phyloP scores from a whole-genome alignment of 2,329 filamentous ascomycete species.

The Pseudogymnoascus sp. region DNA sequence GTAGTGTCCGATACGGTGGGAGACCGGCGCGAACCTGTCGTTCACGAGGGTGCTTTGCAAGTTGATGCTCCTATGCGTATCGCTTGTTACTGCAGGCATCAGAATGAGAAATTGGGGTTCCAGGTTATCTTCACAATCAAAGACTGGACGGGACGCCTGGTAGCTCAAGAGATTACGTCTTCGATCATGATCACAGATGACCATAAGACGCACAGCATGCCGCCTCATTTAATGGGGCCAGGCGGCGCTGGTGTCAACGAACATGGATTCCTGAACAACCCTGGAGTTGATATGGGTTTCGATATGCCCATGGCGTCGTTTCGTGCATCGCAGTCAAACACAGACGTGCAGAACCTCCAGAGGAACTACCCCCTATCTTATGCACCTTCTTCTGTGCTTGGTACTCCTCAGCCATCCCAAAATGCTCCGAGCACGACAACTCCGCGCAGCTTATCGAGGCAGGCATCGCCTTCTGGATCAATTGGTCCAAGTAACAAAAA shows the following conservation, averaged over 20 bases:
- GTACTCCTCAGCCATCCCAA: slow-evolving; percentile 24
- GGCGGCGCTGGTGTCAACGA: slow-evolving; percentile 13
- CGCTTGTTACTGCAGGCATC: slow-evolving; percentile 92
- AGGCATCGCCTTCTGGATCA: slow-evolving; percentile 60
- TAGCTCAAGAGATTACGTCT: slow-evolving; percentile 77
- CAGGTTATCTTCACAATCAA: slow-evolving; percentile 91
- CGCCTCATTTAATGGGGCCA: slow-evolving; percentile 26
- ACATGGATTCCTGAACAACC: slow-evolving; percentile 30
- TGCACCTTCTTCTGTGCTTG: slow-evolving; percentile 19
- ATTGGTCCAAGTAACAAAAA: slow-evolving; percentile 66
- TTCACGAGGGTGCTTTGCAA: slow-evolving; percentile 56
- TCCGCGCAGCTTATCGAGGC: slow-evolving; percentile 59
- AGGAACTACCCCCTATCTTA: slow-evolving; percentile 34
- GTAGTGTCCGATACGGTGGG: slow-evolving; percentile 37
- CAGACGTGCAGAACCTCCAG: slow-evolving; percentile 53
- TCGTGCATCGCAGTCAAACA: slow-evolving; percentile 50
- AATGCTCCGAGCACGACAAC: slow-evolving; percentile 39
- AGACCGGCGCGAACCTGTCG: slow-evolving; percentile 37
- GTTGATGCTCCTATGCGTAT: slow-evolving; percentile 90
- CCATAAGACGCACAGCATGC: slow-evolving; percentile 70
- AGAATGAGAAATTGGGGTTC: slow-evolving; percentile 88
- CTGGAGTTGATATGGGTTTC: slow-evolving; percentile 28
- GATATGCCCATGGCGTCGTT: slow-evolving; percentile 36
- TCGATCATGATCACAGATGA: slow-evolving; percentile 97
- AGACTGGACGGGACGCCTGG: slow-evolving; percentile 63